Percentiles rank a stretch among this genome's conserved stretches.
phyloP scores from a whole-genome alignment of 768 basidiomycete genomes.

The Tephrocybe rancida region DNA sequence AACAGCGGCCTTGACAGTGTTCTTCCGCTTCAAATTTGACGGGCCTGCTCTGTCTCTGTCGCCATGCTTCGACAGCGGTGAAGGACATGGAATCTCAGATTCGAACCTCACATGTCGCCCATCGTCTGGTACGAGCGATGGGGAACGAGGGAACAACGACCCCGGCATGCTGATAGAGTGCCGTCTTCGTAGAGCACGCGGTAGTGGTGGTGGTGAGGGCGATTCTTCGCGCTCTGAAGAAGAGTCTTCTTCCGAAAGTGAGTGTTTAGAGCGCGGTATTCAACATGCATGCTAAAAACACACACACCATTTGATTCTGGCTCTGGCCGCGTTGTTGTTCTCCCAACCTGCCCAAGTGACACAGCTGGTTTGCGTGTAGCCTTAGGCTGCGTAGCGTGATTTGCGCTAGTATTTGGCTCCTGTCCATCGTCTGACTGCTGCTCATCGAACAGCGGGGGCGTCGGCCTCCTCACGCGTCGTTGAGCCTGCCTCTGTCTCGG shows the following conservation, averaged over 20 bases:
- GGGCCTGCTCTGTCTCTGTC: conserved; percentile 15
- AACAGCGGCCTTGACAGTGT: conserved; percentile 53
- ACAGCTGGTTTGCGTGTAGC: not conserved
- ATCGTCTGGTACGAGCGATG: conserved; percentile 55
- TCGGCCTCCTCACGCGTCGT: conserved; percentile 9
- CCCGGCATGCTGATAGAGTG: conserved; percentile 75
- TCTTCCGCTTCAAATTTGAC: conserved; percentile 30
- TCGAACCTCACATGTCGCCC: conserved; percentile 45
- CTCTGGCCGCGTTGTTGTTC: not conserved
- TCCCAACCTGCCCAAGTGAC: not conserved
- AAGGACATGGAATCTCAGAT: conserved; percentile 17
- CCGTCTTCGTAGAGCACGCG: conserved; percentile 36
- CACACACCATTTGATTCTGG: conserved; percentile 9
- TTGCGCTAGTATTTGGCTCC: not conserved
- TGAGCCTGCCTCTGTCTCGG: not conserved
- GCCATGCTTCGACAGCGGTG: not conserved
- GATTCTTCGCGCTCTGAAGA: conserved; percentile 20
- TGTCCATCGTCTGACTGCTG: conserved; percentile 1
- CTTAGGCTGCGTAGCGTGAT: not conserved
- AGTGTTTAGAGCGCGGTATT: not conserved
- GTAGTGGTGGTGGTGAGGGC: conserved; percentile 34
- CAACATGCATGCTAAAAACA: not conserved
- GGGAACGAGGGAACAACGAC: conserved; percentile 73
- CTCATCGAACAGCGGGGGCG: conserved; percentile 7
- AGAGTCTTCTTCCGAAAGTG: conserved; percentile 21